These are phyloP conservation scores for Onygenales sp. DNA, from an alignment of 2,329 filamentous ascomycete species.

Conservation along the genomic window DNA sequence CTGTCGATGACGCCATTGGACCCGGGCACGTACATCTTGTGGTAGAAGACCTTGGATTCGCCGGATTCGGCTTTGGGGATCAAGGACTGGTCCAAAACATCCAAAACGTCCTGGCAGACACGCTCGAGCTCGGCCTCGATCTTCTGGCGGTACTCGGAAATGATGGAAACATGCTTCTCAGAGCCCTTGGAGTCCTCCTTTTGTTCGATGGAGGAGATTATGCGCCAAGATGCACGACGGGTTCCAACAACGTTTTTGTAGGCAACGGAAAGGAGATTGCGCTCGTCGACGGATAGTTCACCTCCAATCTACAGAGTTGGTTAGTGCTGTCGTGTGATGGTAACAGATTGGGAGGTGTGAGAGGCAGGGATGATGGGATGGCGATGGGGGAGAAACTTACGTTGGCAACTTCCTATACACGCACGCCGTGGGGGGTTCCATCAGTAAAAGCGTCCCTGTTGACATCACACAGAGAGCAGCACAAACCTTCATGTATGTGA, in stretches of 20 bases:
- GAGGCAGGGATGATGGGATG: constrained; percentile 7
- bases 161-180: constrained; percentile 86
- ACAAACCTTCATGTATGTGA: constrained; percentile 91
- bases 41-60: constrained; percentile 99
- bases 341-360: constrained; percentile 11
- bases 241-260: constrained; percentile 99
- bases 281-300: constrained; percentile 60
- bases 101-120: constrained; percentile 95
- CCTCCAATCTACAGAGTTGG: constrained; percentile 47
- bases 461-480: neutral
- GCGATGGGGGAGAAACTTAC: constrained; percentile 37
- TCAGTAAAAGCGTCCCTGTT: constrained; percentile 4
- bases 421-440: no score
- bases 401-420: constrained; percentile 79
- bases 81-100: constrained; percentile 84
- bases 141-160: constrained; percentile 96
- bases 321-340: constrained; percentile 6
- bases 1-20: neutral
- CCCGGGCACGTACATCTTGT: constrained; percentile 78
- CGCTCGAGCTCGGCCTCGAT: constrained; percentile 95
- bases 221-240: constrained; percentile 96
- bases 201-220: constrained; percentile 99
- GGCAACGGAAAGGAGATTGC: constrained; percentile 92
- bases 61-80: constrained; percentile 94
- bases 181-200: constrained; percentile 99